Evolutionary conservation across 805 yeast species (phyloP).

Genomic region (Nakazawaea ernobii): DNA sequence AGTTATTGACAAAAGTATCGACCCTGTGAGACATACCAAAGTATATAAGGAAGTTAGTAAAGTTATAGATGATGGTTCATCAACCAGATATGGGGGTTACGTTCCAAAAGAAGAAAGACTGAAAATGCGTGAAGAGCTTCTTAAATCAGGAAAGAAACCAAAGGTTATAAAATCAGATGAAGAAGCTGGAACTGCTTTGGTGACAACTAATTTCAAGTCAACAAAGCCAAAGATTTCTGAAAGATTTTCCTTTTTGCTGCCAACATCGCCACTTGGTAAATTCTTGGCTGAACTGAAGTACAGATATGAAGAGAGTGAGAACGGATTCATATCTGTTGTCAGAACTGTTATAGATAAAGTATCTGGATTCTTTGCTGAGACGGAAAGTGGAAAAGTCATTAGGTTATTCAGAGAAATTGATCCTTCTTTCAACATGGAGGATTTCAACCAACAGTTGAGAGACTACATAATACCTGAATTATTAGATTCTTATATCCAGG

Average conservation of each 20-base stretch:
- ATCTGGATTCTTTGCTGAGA: slow-evolving; percentile 89
- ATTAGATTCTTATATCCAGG: slow-evolving; percentile 89
- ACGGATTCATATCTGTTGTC: slow-evolving; percentile 75
- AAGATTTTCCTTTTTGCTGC: slow-evolving; percentile 59
- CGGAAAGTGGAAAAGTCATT: slow-evolving; percentile 91
- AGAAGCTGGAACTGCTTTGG: slow-evolving; percentile 76
- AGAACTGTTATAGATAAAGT: slow-evolving; percentile 78
- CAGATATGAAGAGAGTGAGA: slow-evolving; percentile 90
- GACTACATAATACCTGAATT: slow-evolving; percentile 93
- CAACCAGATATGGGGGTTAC: slow-evolving; percentile 87
- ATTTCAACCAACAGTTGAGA: slow-evolving; percentile 76
- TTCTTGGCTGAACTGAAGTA: slow-evolving; percentile 53
- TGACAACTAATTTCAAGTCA: slow-evolving; percentile 75
- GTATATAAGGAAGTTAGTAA: slow-evolving; percentile 84
- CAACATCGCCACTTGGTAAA: slow-evolving; percentile 66
- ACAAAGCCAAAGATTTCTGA: slow-evolving; percentile 64
- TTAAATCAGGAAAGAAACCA: slow-evolving; percentile 53
- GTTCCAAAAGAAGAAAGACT: slow-evolving; percentile 80
- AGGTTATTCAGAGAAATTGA: slow-evolving; percentile 84
- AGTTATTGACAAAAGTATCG: slow-evolving; percentile 78
- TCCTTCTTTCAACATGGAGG: slow-evolving; percentile 76
- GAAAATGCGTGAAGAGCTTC: slow-evolving; percentile 57
- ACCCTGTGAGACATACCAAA: slow-evolving; percentile 89
- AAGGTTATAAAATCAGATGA: slow-evolving; percentile 72
- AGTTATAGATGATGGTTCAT: slow-evolving; percentile 87